Percentiles rank a stretch among this genome's conserved stretches.
Conservation (phyloP, 345 rosid genomes). For the Aquilaria yunnanensis region DNA sequence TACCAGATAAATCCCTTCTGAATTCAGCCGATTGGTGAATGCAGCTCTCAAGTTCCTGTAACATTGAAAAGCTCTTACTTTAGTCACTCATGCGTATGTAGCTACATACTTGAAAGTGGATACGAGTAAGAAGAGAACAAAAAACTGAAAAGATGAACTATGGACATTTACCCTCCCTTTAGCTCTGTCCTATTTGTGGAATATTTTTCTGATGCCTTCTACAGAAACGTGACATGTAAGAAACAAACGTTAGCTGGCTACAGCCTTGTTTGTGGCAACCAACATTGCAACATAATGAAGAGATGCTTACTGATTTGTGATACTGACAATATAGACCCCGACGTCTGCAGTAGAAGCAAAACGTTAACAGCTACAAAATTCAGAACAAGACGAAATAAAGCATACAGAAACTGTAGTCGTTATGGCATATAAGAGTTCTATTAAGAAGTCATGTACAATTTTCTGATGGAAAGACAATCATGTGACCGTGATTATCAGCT, state of each 20-base stretch:
- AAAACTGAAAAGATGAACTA: constrained; percentile 9
- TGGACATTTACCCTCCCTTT: constrained; percentile 79
- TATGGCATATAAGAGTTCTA: neutral
- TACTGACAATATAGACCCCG: constrained; percentile 60
- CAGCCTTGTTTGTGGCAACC: constrained; percentile 7
- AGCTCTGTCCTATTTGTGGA: constrained; percentile 58
- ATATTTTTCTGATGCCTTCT: constrained; percentile 72
- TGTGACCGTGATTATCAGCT: neutral
- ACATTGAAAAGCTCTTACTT: constrained; percentile 2
- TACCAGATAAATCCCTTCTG: constrained; percentile 62
- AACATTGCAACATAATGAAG: constrained; percentile 11
- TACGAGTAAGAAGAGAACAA: neutral
- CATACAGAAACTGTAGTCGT: neutral
- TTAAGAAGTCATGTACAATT: neutral
- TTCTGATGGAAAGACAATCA: neutral
- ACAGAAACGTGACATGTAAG: constrained; percentile 9
- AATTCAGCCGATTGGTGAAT: constrained; percentile 38
- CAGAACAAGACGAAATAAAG: neutral
- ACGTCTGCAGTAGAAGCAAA: constrained; percentile 47
- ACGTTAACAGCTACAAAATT: constrained; percentile 2
- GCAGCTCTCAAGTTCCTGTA: constrained; percentile 66
- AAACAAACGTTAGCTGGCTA: neutral
- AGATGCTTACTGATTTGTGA: constrained; percentile 56
- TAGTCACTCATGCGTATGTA: too few relatives aligned
- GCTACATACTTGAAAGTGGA: neutral